Base-by-base conservation (phyloP, 202 grass and related monocot genomes). In the Digitaria exilis region DNA sequence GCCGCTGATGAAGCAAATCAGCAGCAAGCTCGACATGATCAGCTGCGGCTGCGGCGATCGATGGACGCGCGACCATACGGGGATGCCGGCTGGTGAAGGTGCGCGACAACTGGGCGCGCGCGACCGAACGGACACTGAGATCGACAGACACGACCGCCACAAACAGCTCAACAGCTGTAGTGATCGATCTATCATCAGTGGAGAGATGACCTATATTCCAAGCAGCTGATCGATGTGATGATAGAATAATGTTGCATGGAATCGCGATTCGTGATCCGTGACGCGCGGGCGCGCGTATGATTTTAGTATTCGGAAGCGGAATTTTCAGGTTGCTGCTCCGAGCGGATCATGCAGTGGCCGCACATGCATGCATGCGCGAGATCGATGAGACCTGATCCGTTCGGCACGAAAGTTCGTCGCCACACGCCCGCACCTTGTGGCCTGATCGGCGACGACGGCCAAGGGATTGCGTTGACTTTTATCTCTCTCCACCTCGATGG, bases 231-330 rank as follows among this genome's bases (percentile, higher is more conserved):
- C 4, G 37, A 39, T 39, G 37, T 39, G 37, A 48, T 70, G 43
- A 31, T 32, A 72, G 12, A 17, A 71, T 72, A 72, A 6, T 18
- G 37, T 0, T 39, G 45, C 46, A 32, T 7, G 25, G 25, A 48
- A 71, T 49, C 69, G 24, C 43, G 66, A 69, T 45, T 45, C 43
- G 66, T n/a, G 43, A 71, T 71, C 69, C 69, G 69, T 49, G 69
- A 73, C 54, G 48, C 48, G 21, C 48, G 46, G 48, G 31, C 26
- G 28, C n/a, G n/a, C 12, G 16, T 16, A 49, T 7, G 18, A 7
- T n/a, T n/a, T n/a, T n/a, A 70, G 13, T 48, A 71, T 71, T 49
- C 14, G 4, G 30, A 37, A 79, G 25, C 14, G 44, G 60, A 52
- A 79, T 65, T 30, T 34, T 65, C 75, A 44, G n/a, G n/a, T n/a